Conservation (phyloP, 306 rosid species). For the Quercus suber region DNA sequence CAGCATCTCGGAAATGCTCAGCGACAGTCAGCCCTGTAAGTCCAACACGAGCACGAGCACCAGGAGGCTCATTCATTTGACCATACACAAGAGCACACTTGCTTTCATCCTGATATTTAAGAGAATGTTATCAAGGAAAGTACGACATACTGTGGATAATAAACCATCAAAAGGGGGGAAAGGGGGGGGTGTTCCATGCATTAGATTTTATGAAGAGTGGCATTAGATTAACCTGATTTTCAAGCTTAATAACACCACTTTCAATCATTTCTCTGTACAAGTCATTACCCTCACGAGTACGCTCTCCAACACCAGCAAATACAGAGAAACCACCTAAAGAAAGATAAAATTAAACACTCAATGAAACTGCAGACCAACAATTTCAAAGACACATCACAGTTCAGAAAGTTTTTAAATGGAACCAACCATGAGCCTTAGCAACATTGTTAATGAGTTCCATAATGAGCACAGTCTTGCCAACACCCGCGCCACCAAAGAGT, state of each 20-base stretch:
- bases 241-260: slow-evolving; percentile 99
- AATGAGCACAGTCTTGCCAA: slow-evolving; percentile 95
- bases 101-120: slow-evolving; percentile 70
- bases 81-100: slow-evolving; percentile 98
- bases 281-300: slow-evolving; percentile 97
- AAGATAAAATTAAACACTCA: neutral
- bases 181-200: too few relatives aligned
- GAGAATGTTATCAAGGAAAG: neutral
- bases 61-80: slow-evolving; percentile 99
- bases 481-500: slow-evolving; percentile 98
- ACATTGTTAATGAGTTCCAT: slow-evolving; percentile 98
- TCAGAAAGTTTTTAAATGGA: neutral
- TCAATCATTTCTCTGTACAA: slow-evolving; percentile 99
- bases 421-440: slow-evolving; percentile 92
- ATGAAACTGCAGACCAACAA: neutral
- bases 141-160: neutral
- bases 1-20: slow-evolving; percentile 98
- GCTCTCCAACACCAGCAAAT: slow-evolving; percentile 98
- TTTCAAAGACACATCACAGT: neutral
- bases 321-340: slow-evolving; percentile 97
- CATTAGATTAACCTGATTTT: slow-evolving; percentile 65
- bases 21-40: slow-evolving; percentile 95
- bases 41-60: slow-evolving; percentile 99
- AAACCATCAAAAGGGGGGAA: neutral
- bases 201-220: neutral